Evolutionary conservation across 208 protist species (phyloP), one percentile per base, ranked within the genome.

Genomic region (Phytomonas francai): DNA sequence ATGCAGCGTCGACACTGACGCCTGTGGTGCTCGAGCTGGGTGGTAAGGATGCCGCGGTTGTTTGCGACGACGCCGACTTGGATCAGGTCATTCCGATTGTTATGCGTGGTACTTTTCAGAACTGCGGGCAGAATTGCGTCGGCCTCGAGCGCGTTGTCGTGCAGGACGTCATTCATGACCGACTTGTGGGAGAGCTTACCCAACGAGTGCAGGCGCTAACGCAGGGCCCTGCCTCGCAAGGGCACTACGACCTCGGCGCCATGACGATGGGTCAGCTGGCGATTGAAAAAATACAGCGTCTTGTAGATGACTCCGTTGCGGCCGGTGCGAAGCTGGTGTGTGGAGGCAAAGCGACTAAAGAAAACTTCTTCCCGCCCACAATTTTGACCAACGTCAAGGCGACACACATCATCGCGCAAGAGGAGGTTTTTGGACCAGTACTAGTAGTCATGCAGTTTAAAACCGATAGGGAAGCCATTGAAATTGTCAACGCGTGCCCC

Each of bases 341-440:
- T 67, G 94, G 95, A 71, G 95, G 93, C 67, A 87, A 89, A 68
- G 72, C 73, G 49, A 70, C 73, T 22, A 68, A 67, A 33, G 76
- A 85, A 65, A 65, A 81, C 59, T 97, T 96, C 73, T 97, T 80
- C 73, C 83, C 87, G n/a, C 91, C 96, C 42, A 98, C 96, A 4
- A 81, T 98, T 30, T 61, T 98, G 28, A 85, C 64, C n/a, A 86
- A 95, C 74, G 93, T 98, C 0, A 97, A 83, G 25, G 75, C 88
- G 2, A 74, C 78, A 11, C 97, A 90, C 79, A 78, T 83, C 11
- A 98, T 98, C 62, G 88, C 90, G 9, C 77, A 95, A 70, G 93
- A 98, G 72, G 97, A 98, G 74, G 81, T 91, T 51, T 98, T 98
- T 75, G 97, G 97, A 36, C 97, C 97, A 25, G 85, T 98, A 27